These are phyloP conservation scores for Nakaseomyces kungkrabaensis DNA, from an alignment of 1,139 yeast genomes.

Conservation along the genomic window DNA sequence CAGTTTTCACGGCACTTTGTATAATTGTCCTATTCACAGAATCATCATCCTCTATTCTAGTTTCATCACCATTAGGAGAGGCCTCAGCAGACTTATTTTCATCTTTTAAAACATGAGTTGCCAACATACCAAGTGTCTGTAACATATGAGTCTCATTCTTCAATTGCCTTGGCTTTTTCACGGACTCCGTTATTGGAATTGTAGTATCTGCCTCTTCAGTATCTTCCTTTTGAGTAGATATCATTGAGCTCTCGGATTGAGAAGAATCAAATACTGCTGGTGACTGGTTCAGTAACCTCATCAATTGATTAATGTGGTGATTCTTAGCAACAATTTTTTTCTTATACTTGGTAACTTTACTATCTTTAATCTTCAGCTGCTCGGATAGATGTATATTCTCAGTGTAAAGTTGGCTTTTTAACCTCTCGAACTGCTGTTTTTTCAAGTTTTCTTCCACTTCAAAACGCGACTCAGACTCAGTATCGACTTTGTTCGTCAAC, in stretches of 20 bases:
- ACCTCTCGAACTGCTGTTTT: slow-evolving; percentile 41
- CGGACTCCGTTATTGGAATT: slow-evolving; percentile 4
- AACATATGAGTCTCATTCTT: slow-evolving; percentile 29
- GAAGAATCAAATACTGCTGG: slow-evolving; percentile 10
- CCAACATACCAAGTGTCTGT: slow-evolving; percentile 38
- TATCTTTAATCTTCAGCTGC: slow-evolving; percentile 33
- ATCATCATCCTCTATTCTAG: slow-evolving; percentile 13
- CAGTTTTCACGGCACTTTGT: slow-evolving; percentile 14
- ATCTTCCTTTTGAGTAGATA: slow-evolving; percentile 6
- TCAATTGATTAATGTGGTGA: slow-evolving; percentile 31
- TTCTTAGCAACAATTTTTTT: slow-evolving; percentile 35
- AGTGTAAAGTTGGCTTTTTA: slow-evolving; percentile 29
- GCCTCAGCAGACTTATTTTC: slow-evolving; percentile 18
- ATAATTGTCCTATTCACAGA: slow-evolving; percentile 19
- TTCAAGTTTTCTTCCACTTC: slow-evolving; percentile 39
- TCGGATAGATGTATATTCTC: slow-evolving; percentile 32
- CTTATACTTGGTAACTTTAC: slow-evolving; percentile 36
- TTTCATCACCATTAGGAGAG: not conserved
- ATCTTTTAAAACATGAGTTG: slow-evolving; percentile 38
- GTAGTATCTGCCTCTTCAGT: slow-evolving; percentile 8
- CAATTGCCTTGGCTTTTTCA: not conserved
- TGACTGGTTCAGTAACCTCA: slow-evolving; percentile 18
- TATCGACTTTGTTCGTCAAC: slow-evolving; percentile 23
- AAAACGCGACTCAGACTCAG: slow-evolving; percentile 33
- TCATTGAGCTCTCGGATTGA: slow-evolving; percentile 8